These are phyloP conservation scores for Phytopythium montanum DNA, from an alignment of 352 stramenopile genomes.

Conservation along the genomic window DNA sequence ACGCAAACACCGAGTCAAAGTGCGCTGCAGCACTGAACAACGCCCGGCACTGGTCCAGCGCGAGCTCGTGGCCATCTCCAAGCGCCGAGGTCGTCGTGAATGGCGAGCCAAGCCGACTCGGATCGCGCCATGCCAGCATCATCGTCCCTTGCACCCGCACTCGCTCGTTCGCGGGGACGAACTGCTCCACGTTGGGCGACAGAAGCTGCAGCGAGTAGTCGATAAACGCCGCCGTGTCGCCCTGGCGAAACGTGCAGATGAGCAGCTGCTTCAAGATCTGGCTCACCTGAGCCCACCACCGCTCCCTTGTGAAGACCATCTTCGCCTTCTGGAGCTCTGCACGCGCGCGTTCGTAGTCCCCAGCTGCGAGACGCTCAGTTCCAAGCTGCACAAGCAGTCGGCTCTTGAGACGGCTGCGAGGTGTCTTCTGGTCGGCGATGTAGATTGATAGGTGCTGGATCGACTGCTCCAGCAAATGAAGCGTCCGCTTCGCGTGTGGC, in stretches of 20 bases:
- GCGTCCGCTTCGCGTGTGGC: slow-evolving; percentile 65
- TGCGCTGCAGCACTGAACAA: slow-evolving; percentile 48
- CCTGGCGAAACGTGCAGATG: slow-evolving; percentile 68
- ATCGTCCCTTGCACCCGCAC: slow-evolving; percentile 55
- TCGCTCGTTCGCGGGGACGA: slow-evolving; percentile 54
- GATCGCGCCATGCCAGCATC: slow-evolving; percentile 57
- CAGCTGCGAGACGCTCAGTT: slow-evolving; percentile 61
- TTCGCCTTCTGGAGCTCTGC: slow-evolving; percentile 72
- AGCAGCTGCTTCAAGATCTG: slow-evolving; percentile 77
- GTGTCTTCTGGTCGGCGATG: slow-evolving; percentile 56
- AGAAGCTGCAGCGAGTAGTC: slow-evolving; percentile 78
- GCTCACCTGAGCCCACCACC: slow-evolving; percentile 71
- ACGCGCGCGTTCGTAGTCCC: slow-evolving; percentile 64
- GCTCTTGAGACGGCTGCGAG: slow-evolving; percentile 70
- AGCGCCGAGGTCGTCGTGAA: slow-evolving; percentile 40
- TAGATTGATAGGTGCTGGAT: slow-evolving; percentile 72
- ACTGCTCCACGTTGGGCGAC: slow-evolving; percentile 67
- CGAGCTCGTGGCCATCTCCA: slow-evolving; percentile 38
- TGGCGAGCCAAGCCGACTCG: slow-evolving; percentile 26
- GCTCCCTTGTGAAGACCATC: slow-evolving; percentile 45
- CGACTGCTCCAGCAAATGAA: slow-evolving; percentile 73
- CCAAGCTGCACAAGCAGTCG: slow-evolving; percentile 69
- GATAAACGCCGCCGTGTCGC: slow-evolving; percentile 67
- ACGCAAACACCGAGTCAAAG: slow-evolving; percentile 65
- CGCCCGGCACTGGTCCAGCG: slow-evolving; percentile 43